Conservation (phyloP, 768 basidiomycete genomes). For the Lentinula aciculospora region DNA sequence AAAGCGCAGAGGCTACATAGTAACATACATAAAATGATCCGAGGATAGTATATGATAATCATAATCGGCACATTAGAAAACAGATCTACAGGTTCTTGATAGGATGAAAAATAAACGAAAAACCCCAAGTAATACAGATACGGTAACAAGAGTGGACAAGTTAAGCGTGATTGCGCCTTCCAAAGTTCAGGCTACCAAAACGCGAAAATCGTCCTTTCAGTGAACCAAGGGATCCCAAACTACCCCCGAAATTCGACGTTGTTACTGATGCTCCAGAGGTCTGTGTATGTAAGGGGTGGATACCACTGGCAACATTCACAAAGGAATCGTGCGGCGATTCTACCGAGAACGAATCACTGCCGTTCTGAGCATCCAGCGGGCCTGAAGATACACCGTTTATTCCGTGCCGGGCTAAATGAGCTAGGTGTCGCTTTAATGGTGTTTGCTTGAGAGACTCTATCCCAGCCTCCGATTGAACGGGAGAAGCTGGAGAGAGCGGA, state of each 20-base stretch:
- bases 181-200: slow-evolving; percentile 71
- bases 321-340: slow-evolving; percentile 73
- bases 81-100: not conserved
- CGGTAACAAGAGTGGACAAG: slow-evolving; percentile 4
- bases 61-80: not conserved
- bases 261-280: slow-evolving; percentile 54
- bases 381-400: slow-evolving; percentile 79
- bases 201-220: slow-evolving; percentile 71
- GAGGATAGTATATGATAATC: not conserved
- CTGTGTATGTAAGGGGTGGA: slow-evolving; percentile 38
- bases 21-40: not conserved
- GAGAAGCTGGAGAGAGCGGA: slow-evolving; percentile 34
- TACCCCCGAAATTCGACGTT: slow-evolving; percentile 59
- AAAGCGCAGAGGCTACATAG: too few relatives aligned
- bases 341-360: slow-evolving; percentile 53
- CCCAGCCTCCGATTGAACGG: slow-evolving; percentile 16
- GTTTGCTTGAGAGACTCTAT: slow-evolving; percentile 48
- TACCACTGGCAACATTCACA: slow-evolving; percentile 71
- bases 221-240: slow-evolving; percentile 49
- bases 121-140: too few relatives aligned
- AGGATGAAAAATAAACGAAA: too few relatives aligned
- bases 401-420: slow-evolving; percentile 77
- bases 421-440: slow-evolving; percentile 74
- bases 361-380: slow-evolving; percentile 40
- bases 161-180: slow-evolving; percentile 30